Evolutionary conservation across 2,329 filamentous ascomycete species (phyloP), one percentile per base, ranked within the genome.

Genomic region (Monosporascus sp.): DNA sequence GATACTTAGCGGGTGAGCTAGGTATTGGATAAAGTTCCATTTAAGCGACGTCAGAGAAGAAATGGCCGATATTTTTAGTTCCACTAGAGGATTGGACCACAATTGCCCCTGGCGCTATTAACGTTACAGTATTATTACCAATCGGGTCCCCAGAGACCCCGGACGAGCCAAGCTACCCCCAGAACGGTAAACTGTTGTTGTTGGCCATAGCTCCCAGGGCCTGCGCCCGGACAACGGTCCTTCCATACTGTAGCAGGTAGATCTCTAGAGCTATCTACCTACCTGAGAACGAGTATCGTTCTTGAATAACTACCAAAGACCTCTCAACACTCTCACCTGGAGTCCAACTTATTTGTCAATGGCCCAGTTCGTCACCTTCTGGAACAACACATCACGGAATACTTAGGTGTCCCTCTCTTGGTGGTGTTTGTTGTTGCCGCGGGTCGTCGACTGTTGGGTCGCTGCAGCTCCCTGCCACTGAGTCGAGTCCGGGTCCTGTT

Each of bases 141-240:
- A 28, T 15, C 15, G 6, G 24, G 24, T 3, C 43, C 43, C 17
- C 9, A 22, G n/a, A 7, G 24, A 14, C n/a, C n/a, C 43, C 24
- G 20, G 43, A 3, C 43, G 20, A 17, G 24, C 22, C 24, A 45
- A 54, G 46, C 61, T 61, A 64, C 51, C 48, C 63, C 63, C 48
- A 57, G 53, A 65, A 61, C 49, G 62, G 64, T 37, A 65, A 49
- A 57, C 52, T 66, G 61, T 66, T 66, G 61, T 66, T 66, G 56
- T 58, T 66, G 64, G 62, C 58, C 63, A 62, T 61, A 65, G 62
- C 64, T 65, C 56, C 26, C 52, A 20, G 50, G 52, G 53, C 55
- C 55, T 51, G 51, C 55, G 51, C 61, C 63, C 56, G 38, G 59
- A 61, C 63, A 65, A 64, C 63, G 53, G 44, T 24, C 44, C 9